phyloP scores from a whole-genome alignment of 2,329 filamentous ascomycete species.

The Juglanconis sp. region DNA sequence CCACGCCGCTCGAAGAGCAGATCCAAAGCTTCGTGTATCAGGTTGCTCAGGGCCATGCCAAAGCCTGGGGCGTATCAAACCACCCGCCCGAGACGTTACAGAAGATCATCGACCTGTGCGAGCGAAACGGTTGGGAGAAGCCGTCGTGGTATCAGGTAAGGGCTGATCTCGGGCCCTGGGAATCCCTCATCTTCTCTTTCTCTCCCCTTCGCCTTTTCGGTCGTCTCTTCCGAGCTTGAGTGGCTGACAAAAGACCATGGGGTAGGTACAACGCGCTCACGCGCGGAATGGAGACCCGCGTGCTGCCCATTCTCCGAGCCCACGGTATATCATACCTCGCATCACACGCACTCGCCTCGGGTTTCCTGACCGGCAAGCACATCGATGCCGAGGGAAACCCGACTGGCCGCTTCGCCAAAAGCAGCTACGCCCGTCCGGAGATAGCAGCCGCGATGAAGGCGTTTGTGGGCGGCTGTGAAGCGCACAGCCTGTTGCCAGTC shows the following conservation, averaged over 20 bases:
- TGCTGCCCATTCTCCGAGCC: constrained; percentile 34
- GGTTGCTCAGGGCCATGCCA: constrained; percentile 29
- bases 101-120: constrained; percentile 30
- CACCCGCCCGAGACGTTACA: constrained; percentile 28
- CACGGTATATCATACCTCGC: constrained; percentile 26
- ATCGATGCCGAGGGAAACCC: constrained; percentile 25
- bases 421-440: constrained; percentile 28
- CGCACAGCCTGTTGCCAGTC: constrained; percentile 25
- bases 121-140: constrained; percentile 32
- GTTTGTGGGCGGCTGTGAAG: constrained; percentile 26
- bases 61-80: constrained; percentile 37
- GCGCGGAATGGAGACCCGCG: constrained; percentile 31
- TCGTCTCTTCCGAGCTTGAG: background rate
- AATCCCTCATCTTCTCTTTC: background rate
- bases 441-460: constrained; percentile 28
- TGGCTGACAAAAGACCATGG: background rate
- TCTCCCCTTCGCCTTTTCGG: background rate
- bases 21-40: constrained; percentile 30
- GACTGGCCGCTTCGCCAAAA: constrained; percentile 22
- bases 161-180: background rate
- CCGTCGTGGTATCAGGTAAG: constrained; percentile 35
- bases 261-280: constrained; percentile 36
- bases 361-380: constrained; percentile 34
- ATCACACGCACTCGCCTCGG: constrained; percentile 19
- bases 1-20: constrained; percentile 34